Evolutionary conservation across 2,329 filamentous ascomycete genomes (phyloP), one percentile per base, ranked within the genome.

Genomic region (Xylaria digitata): DNA sequence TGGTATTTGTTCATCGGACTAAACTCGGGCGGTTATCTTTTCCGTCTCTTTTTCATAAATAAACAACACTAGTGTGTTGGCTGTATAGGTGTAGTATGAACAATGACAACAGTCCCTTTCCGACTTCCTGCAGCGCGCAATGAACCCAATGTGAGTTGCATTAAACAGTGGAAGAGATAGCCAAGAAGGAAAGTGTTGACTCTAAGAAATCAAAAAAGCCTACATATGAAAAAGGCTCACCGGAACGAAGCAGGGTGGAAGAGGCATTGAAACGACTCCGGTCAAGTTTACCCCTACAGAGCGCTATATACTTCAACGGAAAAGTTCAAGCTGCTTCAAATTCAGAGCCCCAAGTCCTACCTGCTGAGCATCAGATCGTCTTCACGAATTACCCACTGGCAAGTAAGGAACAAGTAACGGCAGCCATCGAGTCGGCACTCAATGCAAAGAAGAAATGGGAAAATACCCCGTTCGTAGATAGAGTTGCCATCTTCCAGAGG

Each of bases 401-500:
- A 30, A 60, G 13, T 21, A 52, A 50, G 56, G 19, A 52, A 15
- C 56, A 60, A 50, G 56, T 50, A 19, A n/a, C 45, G 34, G 42
- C 13, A 19, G 56, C 56, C 32, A 60, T 60, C 4, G 56, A 60
- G 15, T 60, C 45, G 34, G 56, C 45, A 50, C 56, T 60, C 13
- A 42, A 49, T 3, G 56, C 34, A 2, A 60, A 60, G 45, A 49
- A 60, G 46, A 43, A 60, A 5, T 60, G 45, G 56, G 45, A 60
- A 32, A 60, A 50, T 13, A 60, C 56, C 19, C 56, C 45, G 11
- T 60, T 60, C 32, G 45, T 60, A 26, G 56, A 60, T 21, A 49
- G 56, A 43, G 56, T 60, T 6, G 56, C 56, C 21, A 60, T 60
- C 34, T 60, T 60, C 45, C 45, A 60, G 56, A 50, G 13, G 56